A percentile compares a stretch with the other conserved stretches of the same genome.
These are phyloP conservation scores for Thalia dealbata DNA, from an alignment of 176 grass and related monocot genomes.

Conservation along the genomic window DNA sequence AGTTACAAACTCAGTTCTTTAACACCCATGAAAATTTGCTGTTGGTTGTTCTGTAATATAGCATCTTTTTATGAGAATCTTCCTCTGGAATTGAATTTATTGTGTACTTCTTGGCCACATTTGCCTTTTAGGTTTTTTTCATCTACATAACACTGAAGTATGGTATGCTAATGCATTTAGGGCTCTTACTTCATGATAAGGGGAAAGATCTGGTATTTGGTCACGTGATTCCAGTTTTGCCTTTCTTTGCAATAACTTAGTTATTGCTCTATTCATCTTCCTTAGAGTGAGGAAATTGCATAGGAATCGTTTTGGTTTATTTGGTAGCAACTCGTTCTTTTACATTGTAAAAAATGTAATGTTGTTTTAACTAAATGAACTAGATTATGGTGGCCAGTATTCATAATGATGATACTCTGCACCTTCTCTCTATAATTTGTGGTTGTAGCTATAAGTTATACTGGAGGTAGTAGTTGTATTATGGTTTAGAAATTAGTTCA, in stretches of 20 bases:
- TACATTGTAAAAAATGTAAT: not conserved
- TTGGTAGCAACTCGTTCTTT: not conserved
- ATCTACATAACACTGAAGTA: not conserved
- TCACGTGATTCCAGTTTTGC: not conserved
- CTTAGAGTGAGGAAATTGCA: not conserved
- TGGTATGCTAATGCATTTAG: no score
- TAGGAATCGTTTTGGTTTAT: not conserved
- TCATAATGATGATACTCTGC: not conserved
- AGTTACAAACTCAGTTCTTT: slow-evolving; percentile 3
- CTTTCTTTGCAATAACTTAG: not conserved
- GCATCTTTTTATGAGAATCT: not conserved
- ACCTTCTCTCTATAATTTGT: not conserved
- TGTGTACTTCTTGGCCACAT: not conserved
- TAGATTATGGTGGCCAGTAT: no score
- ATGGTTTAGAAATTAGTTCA: not conserved
- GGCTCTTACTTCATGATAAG: not conserved
- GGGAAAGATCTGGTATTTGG: not conserved
- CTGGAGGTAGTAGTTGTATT: not conserved
- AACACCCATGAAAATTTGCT: not conserved
- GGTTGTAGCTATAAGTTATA: not conserved
- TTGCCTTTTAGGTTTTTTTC: not conserved
- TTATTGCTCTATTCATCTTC: not conserved
- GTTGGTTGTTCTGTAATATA: not conserved
- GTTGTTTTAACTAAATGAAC: no score
- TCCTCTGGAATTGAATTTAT: not conserved